Evolutionary conservation across 768 basidiomycete species (phyloP), one percentile per base, ranked within the genome.

Genomic region (Mycena vulgaris): DNA sequence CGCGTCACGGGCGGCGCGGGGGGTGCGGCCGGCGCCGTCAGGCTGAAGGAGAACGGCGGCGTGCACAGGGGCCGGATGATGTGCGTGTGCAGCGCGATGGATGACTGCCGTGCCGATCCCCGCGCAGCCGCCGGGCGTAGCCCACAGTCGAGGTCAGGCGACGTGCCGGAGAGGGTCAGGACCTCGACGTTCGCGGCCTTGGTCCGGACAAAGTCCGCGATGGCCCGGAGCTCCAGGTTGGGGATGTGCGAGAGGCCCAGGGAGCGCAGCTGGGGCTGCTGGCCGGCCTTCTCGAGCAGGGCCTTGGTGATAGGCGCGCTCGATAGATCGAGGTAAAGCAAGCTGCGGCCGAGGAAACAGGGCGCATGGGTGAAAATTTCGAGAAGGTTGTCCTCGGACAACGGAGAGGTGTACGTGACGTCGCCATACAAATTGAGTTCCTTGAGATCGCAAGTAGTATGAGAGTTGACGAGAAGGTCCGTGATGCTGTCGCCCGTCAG

Each of bases 351-450:
- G 14, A 83, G 79, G 83, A 99, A 94, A 75, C 93, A 95, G 1
- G 96, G 96, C 0, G 96, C 96, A 21, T 80, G 78, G 8, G 87
- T 83, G 51, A 98, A 79, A 49, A 98, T 89, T 27, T 89, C 85
- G 21, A 77, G 71, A 19, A 99, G 84, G 60, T 98, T 91, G 35
- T 88, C 86, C 60, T 82, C 83, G 9, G 88, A 85, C 35, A 98
- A 84, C 3, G 94, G 90, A 21, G 91, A 93, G 0, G 89, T 84
- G 80, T 93, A 96, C 0, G 96, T 95, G 80, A 86, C 87, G 77
- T 98, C 96, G 30, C 95, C 96, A 75, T 95, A 98, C 6, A 99
- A 87, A 66, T 93, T 94, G 35, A 99, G 86, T 77, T 99, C 95
- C 39, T 82, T 85, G 60, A 97, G 83, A 47, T 85, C 83, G 37